Base-by-base conservation (phyloP, 176 grass and related monocot genomes). In the Oryza officinalis region DNA sequence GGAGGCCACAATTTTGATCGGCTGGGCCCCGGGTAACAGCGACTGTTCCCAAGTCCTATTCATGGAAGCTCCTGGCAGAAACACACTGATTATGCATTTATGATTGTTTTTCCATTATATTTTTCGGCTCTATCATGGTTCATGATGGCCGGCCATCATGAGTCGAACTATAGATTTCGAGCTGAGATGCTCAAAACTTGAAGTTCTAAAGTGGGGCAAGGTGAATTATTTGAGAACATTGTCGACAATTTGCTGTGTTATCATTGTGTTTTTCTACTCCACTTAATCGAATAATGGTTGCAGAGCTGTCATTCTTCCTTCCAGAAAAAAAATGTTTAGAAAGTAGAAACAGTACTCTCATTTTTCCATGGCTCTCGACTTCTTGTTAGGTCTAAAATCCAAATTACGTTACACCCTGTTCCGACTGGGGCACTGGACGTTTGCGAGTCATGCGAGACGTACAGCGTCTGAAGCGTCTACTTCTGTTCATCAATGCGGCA, bases 401-500 rank as follows among this genome's bases (percentile, higher is more conserved):
- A 47, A 46, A 46, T 46, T 45, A 9, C 37, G 7, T 38, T 13
- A 25, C 85, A 61, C 0, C 85, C 38, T 81, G 18, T 81, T 22
- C 13, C 26, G 13, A 74, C 14, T 35, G 35, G 45, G 13, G 45
- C 15, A 5, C 20, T 10, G 54, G 54, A 63, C 45, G 18, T 30
- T 25, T 27, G 20, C 50, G 50, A 20, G 50, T 11, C 50, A 54
- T 17, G 20, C 30, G 43, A 67, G 63, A 12, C 44, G 5, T 38
- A 9, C 37, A 38, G 37, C 37, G 65, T 80, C 45, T 26, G 65
- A 40, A 57, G 30, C 66, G 17, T 82, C 80, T 10, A 17, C 80
- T 15, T 82, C 25, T 44, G 80, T 46, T 73, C 80, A 82, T 82
- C 27, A 73, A 82, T 82, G 54, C 26, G 69, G 37, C 69, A 8